Conservation (phyloP, 208 protist genomes). For the Trypanosoma scelopori region DNA sequence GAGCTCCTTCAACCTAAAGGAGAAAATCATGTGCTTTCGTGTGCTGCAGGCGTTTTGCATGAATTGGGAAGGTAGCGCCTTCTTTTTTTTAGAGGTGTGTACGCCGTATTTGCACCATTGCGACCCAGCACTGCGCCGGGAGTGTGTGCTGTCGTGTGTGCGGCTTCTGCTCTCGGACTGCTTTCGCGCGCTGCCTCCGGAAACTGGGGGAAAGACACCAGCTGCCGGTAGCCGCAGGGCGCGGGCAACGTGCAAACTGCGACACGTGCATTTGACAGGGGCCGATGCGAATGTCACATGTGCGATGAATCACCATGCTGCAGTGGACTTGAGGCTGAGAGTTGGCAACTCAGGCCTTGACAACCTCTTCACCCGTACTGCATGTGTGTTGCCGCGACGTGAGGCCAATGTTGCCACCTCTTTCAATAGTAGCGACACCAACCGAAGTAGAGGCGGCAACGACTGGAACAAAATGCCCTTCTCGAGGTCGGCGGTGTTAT, state of each 20-base stretch:
- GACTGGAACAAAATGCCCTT: neutral
- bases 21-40: slow-evolving; percentile 70
- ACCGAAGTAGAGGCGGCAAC: neutral
- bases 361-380: neutral
- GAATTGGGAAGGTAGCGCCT: slow-evolving; percentile 51
- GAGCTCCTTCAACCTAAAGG: slow-evolving; percentile 25
- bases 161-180: slow-evolving; percentile 41
- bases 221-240: neutral
- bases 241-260: slow-evolving; percentile 1
- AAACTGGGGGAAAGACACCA: neutral
- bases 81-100: slow-evolving; percentile 71
- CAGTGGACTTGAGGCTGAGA: neutral
- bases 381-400: no score
- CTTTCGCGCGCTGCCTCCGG: slow-evolving; percentile 3
- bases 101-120: slow-evolving; percentile 66
- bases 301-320: neutral
- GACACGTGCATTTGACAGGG: neutral
- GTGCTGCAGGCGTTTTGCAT: slow-evolving; percentile 52
- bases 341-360: neutral
- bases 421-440: neutral
- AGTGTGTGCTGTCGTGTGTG: slow-evolving; percentile 62
- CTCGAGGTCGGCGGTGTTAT: neutral
- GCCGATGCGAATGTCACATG: neutral
- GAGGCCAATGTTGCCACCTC: neutral
- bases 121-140: slow-evolving; percentile 52